phyloP scores from a whole-genome alignment of 2,329 filamentous ascomycete genomes.

The Penicillium sp. region DNA sequence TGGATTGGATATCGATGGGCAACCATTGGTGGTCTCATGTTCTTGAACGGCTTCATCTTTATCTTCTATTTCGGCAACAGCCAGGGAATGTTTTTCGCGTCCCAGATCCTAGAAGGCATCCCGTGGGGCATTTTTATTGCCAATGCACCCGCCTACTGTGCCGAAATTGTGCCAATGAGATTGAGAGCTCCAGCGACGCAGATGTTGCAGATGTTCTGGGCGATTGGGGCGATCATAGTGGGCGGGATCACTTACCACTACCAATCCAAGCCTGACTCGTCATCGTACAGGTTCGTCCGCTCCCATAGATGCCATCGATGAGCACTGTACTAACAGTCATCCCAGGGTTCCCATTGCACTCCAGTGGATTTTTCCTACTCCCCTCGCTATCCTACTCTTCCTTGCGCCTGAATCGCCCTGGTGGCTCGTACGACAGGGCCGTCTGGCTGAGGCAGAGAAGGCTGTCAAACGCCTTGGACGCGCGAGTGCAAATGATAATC shows the following conservation, averaged over 20 bases:
- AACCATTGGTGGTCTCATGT: conserved; percentile 58
- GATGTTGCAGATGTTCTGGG: conserved; percentile 70
- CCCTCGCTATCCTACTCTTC: conserved; percentile 58
- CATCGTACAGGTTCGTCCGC: conserved; percentile 38
- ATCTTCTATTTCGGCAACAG: conserved; percentile 55
- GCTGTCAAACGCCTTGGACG: conserved; percentile 57
- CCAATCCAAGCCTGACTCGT: conserved; percentile 39
- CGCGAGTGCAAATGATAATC: conserved; percentile 40
- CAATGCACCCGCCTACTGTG: conserved; percentile 66
- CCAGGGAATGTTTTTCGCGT: conserved; percentile 52
- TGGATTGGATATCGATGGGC: conserved; percentile 66
- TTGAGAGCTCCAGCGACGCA: conserved; percentile 63
- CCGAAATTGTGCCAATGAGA: conserved; percentile 64
- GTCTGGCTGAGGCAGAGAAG: conserved; percentile 49
- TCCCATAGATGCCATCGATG: conserved; percentile 20
- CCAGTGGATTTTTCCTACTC: conserved; percentile 64
- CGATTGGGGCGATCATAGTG: conserved; percentile 65
- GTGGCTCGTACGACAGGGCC: conserved; percentile 59
- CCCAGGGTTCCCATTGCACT: conserved; percentile 58
- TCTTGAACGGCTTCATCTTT: conserved; percentile 57
- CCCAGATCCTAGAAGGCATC: conserved; percentile 64
- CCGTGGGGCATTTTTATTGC: conserved; percentile 71
- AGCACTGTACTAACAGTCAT: conserved; percentile 38
- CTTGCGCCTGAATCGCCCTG: conserved; percentile 56
- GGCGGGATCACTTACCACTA: conserved; percentile 61